Evolutionary conservation across 164 flowering plant genomes (phyloP), one percentile per base, ranked within the genome.

Genomic region (Saururus chinensis): DNA sequence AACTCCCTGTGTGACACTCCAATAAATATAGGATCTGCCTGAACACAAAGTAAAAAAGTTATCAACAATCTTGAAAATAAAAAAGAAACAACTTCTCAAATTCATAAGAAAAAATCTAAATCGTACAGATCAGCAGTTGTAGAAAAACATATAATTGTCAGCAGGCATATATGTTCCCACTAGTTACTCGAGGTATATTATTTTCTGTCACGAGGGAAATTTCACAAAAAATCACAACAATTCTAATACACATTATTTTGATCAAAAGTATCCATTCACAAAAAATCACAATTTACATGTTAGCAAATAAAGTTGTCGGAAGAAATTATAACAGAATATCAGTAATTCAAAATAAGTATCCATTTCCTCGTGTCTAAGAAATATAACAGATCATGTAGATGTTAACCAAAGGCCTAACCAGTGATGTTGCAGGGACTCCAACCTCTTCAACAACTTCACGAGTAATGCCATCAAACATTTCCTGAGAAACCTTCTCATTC

Each of bases 391-490:
- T 45, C 49, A 45, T 45, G 49, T 8, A 45, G 17, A 45, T 12
- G 14, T 17, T 45, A 45, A 45, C 49, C 2, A 30, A 45, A 57
- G 60, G 74, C 83, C 71, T 75, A 67, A 93, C 96, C 14, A 95
- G 91, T 65, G 83, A 72, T 53, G 69, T 20, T 7, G 76, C 71
- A 30, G 97, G 91, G 40, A 87, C 93, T 70, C 99, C 99, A 72
- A 85, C 84, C 80, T 95, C 99, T 84, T 95, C 99, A 62, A 87
- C 89, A 25, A 91, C 99, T 82, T 95, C 99, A 66, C 95, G 93
- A 59, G 78, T 72, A 65, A 95, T 95, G 69, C 96, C 88, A 72
- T 88, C 92, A 79, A 87, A 95, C 97, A 91, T 91, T 74, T 95
- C 99, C 68, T 84, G 77, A 63, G 96, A 78, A 74, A 84, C 76